Evolutionary conservation across 352 stramenopile species (phyloP), one percentile per base, ranked within the genome.

Genomic region (Pythium vanterpoolii): DNA sequence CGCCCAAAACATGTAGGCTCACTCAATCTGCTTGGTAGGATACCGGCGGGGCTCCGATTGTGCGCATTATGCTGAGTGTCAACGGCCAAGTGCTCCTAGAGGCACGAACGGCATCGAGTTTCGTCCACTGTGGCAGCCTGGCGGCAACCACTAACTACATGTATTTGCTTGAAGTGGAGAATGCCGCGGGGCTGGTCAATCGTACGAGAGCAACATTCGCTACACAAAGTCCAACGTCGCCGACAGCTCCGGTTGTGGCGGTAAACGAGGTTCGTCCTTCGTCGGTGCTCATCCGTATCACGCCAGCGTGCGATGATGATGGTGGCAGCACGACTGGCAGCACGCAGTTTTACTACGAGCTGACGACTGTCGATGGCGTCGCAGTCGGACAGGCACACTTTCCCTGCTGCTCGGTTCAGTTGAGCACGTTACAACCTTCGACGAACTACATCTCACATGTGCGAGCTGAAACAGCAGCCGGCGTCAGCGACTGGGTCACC

Each of bases 111-210:
- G 70, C 34, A 3, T 62, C 59, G 0, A 62, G 23, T 0, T 87
- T 76, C 23, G 69, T 57, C 10, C 65, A 85, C 43, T 87, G 77
- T 40, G 63, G 53, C 1, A 46, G 40, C 7, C 48, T 85, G 19
- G 6, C 16, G 2, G 5, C 50, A 0, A 66, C 45, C 21, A 70
- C 50, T 1, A 61, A 62, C 6, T 83, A 76, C 45, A 60, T 68
- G 1, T 87, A 82, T 38, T 53, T 59, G 30, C 53, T 87, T 18
- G 73, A 80, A 42, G 66, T 85, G 18, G 71, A 83, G 48, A 87
- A 87, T 47, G 28, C 48, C 0, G 57, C 46, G 4, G 77, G 77
- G 2, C 51, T 72, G 36, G n/a, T 64, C 5, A 70, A 56, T 36
- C 65, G 53, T 30, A 43, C 51, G 3, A 67, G 42, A 5, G 53